Conservation (phyloP, 2,329 filamentous ascomycete species). For the Plenodomus biglobosus region DNA sequence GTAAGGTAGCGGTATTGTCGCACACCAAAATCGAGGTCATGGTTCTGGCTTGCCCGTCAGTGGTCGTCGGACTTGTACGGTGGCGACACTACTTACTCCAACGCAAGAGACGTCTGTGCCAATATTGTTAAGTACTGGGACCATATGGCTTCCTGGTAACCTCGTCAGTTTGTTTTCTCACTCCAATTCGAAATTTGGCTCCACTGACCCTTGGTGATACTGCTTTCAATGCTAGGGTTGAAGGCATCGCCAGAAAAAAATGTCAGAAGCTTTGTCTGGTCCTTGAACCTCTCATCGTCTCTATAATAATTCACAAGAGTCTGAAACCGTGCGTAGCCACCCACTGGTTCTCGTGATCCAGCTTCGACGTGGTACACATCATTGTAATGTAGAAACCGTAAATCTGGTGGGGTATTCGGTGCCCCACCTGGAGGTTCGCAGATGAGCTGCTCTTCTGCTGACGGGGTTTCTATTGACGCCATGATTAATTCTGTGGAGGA, state of each 20-base stretch:
- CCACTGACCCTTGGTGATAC: constrained; percentile 75
- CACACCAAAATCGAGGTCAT: constrained; percentile 91
- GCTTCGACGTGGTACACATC: constrained; percentile 89
- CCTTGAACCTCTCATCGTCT: constrained; percentile 59
- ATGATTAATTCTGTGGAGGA: constrained; percentile 15
- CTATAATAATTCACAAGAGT: constrained; percentile 76
- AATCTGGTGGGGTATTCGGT: constrained; percentile 60
- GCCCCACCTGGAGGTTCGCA: constrained; percentile 48
- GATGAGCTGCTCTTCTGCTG: constrained; percentile 42
- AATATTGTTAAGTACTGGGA: constrained; percentile 76
- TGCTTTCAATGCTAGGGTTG: constrained; percentile 86
- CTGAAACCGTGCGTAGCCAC: constrained; percentile 79
- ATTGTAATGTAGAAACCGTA: constrained; percentile 88
- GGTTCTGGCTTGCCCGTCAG: constrained; percentile 61
- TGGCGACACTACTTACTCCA: constrained; percentile 59
- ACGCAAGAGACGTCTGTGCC: constrained; percentile 80
- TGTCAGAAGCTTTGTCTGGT: constrained; percentile 68
- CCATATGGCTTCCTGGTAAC: constrained; percentile 72
- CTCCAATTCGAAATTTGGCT: neutral
- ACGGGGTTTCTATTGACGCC: constrained; percentile 24
- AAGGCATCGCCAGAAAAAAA: constrained; percentile 92
- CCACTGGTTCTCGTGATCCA: constrained; percentile 76
- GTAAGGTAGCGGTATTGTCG: constrained; percentile 74
- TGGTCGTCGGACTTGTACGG: neutral
- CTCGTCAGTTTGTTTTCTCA: neutral